These are phyloP conservation scores for Saturnispora besseyi DNA, from an alignment of 805 yeast species.

Conservation along the genomic window DNA sequence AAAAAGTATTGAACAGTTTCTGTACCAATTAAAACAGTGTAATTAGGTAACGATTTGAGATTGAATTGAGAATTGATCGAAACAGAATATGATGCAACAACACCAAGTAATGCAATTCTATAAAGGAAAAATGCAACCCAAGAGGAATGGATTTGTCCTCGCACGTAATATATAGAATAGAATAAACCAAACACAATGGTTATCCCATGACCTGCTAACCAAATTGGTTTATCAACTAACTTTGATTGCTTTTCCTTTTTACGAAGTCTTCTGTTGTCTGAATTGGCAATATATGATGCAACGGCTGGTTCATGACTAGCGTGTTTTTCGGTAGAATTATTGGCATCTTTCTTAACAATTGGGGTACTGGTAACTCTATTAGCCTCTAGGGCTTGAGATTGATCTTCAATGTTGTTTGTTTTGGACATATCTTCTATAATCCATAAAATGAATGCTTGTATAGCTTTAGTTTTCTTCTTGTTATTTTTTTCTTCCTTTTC, in stretches of 20 bases:
- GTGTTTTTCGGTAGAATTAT: not conserved
- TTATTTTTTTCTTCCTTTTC: too few relatives aligned
- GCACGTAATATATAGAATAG: constrained; percentile 29
- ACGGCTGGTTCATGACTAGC: not conserved
- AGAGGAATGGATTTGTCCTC: constrained; percentile 29
- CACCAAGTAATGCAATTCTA: constrained; percentile 48
- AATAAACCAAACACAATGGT: constrained; percentile 37
- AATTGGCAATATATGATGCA: not conserved
- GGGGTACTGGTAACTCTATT: not conserved
- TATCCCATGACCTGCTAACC: constrained; percentile 50
- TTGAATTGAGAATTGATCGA: constrained; percentile 54
- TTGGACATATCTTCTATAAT: not conserved
- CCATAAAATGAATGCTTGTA: too few relatives aligned
- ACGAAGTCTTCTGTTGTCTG: constrained; percentile 4
- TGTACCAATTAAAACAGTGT: constrained; percentile 56
- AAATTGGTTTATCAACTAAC: constrained; percentile 31
- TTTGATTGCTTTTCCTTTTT: constrained; percentile 9
- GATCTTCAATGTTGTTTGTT: not conserved
- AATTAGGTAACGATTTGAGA: constrained; percentile 46
- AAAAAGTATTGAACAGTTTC: constrained; percentile 66
- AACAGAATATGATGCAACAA: constrained; percentile 40
- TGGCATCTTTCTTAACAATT: not conserved
- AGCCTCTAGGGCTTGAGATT: not conserved
- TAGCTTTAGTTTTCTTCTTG: too few relatives aligned
- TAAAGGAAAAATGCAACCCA: constrained; percentile 44